These are phyloP conservation scores for Globisporangium nodosum DNA, from an alignment of 352 stramenopile genomes.

Conservation along the genomic window DNA sequence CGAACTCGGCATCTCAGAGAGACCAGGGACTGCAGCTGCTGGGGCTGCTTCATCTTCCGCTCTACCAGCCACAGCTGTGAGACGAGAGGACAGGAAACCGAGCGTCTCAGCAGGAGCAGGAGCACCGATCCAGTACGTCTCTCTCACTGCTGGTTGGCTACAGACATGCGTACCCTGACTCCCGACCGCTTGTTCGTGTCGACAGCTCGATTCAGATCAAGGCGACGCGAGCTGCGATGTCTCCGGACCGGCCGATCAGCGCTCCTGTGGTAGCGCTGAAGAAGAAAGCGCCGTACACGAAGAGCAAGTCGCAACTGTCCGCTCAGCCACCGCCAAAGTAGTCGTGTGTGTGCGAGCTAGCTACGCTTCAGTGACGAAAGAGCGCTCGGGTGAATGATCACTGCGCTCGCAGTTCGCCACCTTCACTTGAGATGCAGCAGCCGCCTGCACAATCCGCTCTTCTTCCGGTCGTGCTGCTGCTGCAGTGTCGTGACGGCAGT, in stretches of 20 bases:
- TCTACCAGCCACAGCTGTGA: background rate
- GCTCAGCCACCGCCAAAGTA: conserved; percentile 2
- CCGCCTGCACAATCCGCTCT: conserved; percentile 26
- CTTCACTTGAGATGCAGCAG: conserved; percentile 31
- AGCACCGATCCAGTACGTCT: conserved; percentile 12
- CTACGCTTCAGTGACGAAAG: background rate
- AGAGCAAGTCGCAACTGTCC: conserved; percentile 13
- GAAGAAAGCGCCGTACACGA: conserved; percentile 26
- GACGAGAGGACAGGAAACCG: conserved; percentile 6
- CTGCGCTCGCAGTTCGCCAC: background rate
- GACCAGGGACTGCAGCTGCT: background rate
- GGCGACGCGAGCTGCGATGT: conserved; percentile 26
- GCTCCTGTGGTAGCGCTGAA: conserved; percentile 38
- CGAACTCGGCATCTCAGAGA: conserved; percentile 2
- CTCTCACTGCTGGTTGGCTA: background rate
- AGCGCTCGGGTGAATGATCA: background rate
- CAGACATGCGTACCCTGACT: background rate
- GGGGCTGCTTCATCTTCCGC: background rate
- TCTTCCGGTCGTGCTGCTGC: conserved; percentile 35
- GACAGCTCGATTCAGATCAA: conserved; percentile 35
- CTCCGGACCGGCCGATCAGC: conserved; percentile 43
- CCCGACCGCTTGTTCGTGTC: background rate
- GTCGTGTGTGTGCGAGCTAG: background rate
- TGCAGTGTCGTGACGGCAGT: conserved; percentile 12
- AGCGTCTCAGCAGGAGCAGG: background rate